Evolutionary conservation across 2,329 filamentous ascomycete genomes (phyloP).

Genomic region (Podosphaera fusca): DNA sequence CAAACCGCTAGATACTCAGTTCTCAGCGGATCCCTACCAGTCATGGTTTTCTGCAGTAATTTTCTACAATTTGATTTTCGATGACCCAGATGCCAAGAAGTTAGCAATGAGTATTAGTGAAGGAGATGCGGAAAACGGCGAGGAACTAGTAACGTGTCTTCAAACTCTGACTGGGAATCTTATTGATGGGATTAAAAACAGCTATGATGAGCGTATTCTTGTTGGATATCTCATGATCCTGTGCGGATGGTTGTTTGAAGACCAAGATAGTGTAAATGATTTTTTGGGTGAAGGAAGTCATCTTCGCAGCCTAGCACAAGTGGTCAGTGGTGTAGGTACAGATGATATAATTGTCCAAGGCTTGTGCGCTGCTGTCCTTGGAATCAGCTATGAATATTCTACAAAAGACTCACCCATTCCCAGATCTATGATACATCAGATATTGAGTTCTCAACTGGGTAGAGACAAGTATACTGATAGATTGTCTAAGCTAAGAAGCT

Average conservation of each 20-base stretch:
- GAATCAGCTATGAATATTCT: conserved; percentile 87
- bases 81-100: conserved; percentile 57
- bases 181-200: conserved; percentile 52
- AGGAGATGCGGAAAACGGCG: conserved; percentile 68
- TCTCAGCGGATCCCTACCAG: conserved; percentile 60
- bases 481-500: conserved; percentile 52
- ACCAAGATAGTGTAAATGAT: conserved; percentile 76
- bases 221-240: conserved; percentile 80
- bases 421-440: conserved; percentile 53
- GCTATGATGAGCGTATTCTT: conserved; percentile 55
- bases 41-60: conserved; percentile 78
- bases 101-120: conserved; percentile 65
- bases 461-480: conserved; percentile 73
- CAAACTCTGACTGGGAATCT: conserved; percentile 73
- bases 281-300: conserved; percentile 82
- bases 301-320: conserved; percentile 64
- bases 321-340: conserved; percentile 32
- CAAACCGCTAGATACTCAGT: conserved; percentile 34
- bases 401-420: conserved; percentile 89
- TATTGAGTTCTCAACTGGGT: conserved; percentile 55
- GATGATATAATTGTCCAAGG: conserved; percentile 53
- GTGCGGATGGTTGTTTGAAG: conserved; percentile 76
- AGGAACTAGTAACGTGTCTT: conserved; percentile 87
- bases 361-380: conserved; percentile 62
- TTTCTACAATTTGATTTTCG: conserved; percentile 64